phyloP scores from a whole-genome alignment of 305 asterid species.

The Coffea humblotiana region DNA sequence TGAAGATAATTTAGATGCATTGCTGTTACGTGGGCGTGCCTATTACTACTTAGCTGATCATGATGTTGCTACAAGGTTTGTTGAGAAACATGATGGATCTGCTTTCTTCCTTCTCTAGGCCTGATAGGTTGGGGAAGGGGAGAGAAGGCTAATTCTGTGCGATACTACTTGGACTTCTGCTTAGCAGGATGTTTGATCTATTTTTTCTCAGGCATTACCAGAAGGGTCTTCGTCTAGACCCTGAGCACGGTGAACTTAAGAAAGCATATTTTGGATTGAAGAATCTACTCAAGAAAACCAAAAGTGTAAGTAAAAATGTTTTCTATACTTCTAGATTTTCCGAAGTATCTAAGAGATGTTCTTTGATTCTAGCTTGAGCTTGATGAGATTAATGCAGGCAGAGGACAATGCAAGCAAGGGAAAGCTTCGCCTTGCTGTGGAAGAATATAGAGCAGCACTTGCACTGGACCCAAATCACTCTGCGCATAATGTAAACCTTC shows the following conservation, averaged over 20 bases:
- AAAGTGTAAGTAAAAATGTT: conserved; percentile 49
- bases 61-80: conserved; percentile 82
- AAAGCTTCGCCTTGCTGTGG: conserved; percentile 82
- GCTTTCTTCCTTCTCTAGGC: not conserved
- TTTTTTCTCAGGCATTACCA: conserved; percentile 75
- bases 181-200: not conserved
- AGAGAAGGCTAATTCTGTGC: not conserved
- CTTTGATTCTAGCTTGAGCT: conserved; percentile 11
- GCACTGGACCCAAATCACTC: conserved; percentile 81
- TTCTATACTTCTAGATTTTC: not conserved
- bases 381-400: conserved; percentile 54
- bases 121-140: not conserved
- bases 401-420: conserved; percentile 88
- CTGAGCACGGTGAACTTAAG: conserved; percentile 89
- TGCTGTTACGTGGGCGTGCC: conserved; percentile 92
- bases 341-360: not conserved
- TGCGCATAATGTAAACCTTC: conserved; percentile 76
- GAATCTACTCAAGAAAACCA: conserved; percentile 81
- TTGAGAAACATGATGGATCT: not conserved
- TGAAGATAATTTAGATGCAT: conserved; percentile 78
- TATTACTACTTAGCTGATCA: conserved; percentile 95
- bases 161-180: not conserved
- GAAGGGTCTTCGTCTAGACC: conserved; percentile 93
- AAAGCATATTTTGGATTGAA: conserved; percentile 90
- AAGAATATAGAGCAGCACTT: conserved; percentile 80